Base-by-base conservation (phyloP, 2,329 filamentous ascomycete species). In the Aureobasidium uvarum region DNA sequence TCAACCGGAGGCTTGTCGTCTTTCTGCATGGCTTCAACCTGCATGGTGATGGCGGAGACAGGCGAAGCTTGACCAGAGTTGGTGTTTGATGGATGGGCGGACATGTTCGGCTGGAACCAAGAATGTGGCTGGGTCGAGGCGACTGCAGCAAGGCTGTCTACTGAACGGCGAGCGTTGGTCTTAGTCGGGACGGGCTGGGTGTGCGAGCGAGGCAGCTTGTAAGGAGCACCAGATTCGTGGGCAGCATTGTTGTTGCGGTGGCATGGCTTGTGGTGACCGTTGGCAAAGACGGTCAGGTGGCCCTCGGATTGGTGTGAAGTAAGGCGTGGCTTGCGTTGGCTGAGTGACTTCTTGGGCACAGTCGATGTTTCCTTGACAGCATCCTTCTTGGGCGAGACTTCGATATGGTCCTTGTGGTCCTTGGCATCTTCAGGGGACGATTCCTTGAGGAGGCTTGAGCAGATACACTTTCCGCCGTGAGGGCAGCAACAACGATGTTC, bases 201-300 rank as follows among this genome's bases (percentile, higher is more conserved):
- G 70, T 84, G 78, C 50, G 81, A 79, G 66, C 82, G 72, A 54
- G 84, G 84, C 69, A 88, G 83, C 71, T 85, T 85, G 76, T 89
- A 89, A 1, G 86, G 86, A 69, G 83, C 77, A 66, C 85, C 85
- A 65, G 82, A 85, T 67, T 86, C 84, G 71, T 87, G 85, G 66
- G 85, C 85, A 68, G 84, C 81, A 73, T 86, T 84, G 75, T 88
- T 87, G 76, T 86, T 84, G 69, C 85, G 84, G 72, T 88, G 85
- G 59, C 82, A 83, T 13, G 85, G 85, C 76, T 86, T 86, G 76
- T 87, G 85, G 70, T 87, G 85, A 66, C 85, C 85, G 71, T 87
- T 86, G 25, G 84, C 80, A 72, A 87, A 87, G 66, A 86, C 79
- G 20, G 84, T 87, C 70, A 87, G 76, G 36, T 81, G 83, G 66